These are phyloP conservation scores for Hyaloscypha variabilis DNA, from an alignment of 495 filamentous ascomycete species.

Conservation along the genomic window DNA sequence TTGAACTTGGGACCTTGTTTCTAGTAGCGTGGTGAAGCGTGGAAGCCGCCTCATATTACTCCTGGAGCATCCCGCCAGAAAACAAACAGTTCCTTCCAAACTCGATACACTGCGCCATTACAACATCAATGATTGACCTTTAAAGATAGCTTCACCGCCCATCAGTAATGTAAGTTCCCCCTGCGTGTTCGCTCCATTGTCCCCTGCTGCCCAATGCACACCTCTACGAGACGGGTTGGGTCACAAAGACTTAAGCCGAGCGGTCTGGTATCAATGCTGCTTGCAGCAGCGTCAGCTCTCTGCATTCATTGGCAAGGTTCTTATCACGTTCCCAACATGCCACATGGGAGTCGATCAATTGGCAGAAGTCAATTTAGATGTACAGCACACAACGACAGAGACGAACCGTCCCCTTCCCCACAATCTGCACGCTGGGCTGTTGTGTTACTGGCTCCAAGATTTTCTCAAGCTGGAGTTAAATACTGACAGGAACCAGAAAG, in stretches of 20 bases:
- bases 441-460: slow-evolving; percentile 12
- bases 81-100: neutral
- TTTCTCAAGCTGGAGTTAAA: neutral
- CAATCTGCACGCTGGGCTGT: slow-evolving; percentile 16
- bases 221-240: slow-evolving; percentile 11
- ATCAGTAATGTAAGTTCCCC: slow-evolving; percentile 8
- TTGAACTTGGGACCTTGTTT: neutral
- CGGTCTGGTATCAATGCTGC: slow-evolving; percentile 24
- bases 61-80: neutral
- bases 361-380: neutral
- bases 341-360: slow-evolving; percentile 15
- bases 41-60: neutral
- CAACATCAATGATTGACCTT: slow-evolving; percentile 25
- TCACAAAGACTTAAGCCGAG: slow-evolving; percentile 19
- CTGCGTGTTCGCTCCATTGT: neutral
- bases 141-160: neutral
- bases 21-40: neutral
- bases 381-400: neutral
- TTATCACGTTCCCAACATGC: slow-evolving; percentile 15
- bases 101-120: neutral
- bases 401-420: neutral
- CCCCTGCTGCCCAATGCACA: neutral
- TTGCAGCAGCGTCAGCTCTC: slow-evolving; percentile 18
- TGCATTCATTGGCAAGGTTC: slow-evolving; percentile 18
- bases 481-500: slow-evolving; percentile 19